Evolutionary conservation across 139 green algal species (phyloP).

Genomic region (Micractinium sp.): DNA sequence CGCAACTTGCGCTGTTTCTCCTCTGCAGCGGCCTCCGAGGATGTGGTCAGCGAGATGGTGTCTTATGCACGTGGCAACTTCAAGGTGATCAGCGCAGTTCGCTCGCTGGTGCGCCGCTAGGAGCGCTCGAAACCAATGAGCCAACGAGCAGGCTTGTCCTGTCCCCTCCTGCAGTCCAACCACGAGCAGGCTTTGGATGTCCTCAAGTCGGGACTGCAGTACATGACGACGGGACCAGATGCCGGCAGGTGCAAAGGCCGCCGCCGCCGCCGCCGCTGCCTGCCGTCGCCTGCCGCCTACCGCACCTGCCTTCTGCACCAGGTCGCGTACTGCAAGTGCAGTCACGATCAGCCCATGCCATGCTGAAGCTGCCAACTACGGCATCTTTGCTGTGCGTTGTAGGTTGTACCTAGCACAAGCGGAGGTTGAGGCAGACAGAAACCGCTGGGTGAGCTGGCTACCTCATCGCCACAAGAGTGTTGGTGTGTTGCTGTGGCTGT

Average conservation of each 20-base stretch:
- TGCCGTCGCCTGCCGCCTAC: not conserved
- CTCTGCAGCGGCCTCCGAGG: not conserved
- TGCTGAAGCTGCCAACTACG: not conserved
- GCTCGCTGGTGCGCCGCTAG: too few relatives aligned
- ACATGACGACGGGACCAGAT: conserved; percentile 15
- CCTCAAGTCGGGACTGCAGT: conserved; percentile 53
- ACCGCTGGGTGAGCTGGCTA: conserved; percentile 57
- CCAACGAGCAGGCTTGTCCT: not conserved
- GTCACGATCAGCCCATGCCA: not conserved
- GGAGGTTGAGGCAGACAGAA: conserved; percentile 45
- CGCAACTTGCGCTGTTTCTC: conserved; percentile 15
- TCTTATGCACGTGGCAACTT: conserved; percentile 47
- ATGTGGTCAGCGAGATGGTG: conserved; percentile 56
- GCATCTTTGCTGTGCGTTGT: not conserved
- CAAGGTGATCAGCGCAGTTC: conserved; percentile 41
- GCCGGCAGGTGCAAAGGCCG: conserved; percentile 17
- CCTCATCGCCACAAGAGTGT: too few relatives aligned
- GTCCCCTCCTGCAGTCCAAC: conserved; percentile 38
- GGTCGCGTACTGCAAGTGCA: not conserved
- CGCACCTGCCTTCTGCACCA: not conserved
- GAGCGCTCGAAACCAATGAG: not conserved
- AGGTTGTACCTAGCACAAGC: conserved; percentile 52
- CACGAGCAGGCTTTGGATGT: conserved; percentile 63
- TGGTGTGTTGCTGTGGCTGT: not conserved
- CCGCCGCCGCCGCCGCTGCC: not conserved